Evolutionary conservation across 164 flowering plant genomes (phyloP).

Genomic region (Vitis rupestris): DNA sequence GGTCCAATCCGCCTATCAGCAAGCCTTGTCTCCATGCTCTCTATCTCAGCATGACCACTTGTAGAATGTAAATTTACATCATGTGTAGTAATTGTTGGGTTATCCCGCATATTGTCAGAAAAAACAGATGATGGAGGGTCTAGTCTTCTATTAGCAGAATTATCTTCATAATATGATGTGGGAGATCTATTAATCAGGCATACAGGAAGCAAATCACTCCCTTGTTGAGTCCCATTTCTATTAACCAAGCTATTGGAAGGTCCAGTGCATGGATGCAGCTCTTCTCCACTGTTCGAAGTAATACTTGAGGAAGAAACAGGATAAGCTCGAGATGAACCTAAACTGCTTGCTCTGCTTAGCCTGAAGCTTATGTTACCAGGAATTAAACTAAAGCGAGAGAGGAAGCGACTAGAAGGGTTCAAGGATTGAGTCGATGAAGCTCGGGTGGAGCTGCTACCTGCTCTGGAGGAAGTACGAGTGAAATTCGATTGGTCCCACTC

Average conservation of each 20-base stretch:
- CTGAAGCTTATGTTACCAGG: slow-evolving; percentile 74
- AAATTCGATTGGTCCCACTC: slow-evolving; percentile 45
- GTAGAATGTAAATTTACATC: slow-evolving; percentile 30
- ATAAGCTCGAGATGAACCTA: slow-evolving; percentile 62
- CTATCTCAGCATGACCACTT: slow-evolving; percentile 32
- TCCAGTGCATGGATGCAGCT: slow-evolving; percentile 19
- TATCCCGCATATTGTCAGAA: slow-evolving; percentile 25
- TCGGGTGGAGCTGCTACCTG: slow-evolving; percentile 45
- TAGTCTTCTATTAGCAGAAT: slow-evolving; percentile 17
- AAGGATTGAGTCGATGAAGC: slow-evolving; percentile 34
- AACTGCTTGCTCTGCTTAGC: slow-evolving; percentile 64
- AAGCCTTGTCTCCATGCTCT: slow-evolving; percentile 36
- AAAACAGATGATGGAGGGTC: slow-evolving; percentile 18
- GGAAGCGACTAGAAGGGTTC: slow-evolving; percentile 46
- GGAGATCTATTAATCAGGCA: slow-evolving; percentile 25
- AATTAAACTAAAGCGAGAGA: slow-evolving; percentile 65
- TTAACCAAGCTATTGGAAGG: slow-evolving; percentile 15
- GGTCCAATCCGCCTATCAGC: slow-evolving; percentile 48
- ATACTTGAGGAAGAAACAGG: slow-evolving; percentile 48
- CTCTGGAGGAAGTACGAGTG: slow-evolving; percentile 22
- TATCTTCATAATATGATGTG: slow-evolving; percentile 21
- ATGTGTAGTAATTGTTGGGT: slow-evolving; percentile 24
- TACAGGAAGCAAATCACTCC: slow-evolving; percentile 26
- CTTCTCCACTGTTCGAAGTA: slow-evolving; percentile 43
- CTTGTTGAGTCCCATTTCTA: slow-evolving; percentile 30